A percentile compares a stretch with the other conserved stretches of the same genome.
phyloP scores from a whole-genome alignment of 2,329 filamentous ascomycete genomes.

The Corynespora cassiicola region DNA sequence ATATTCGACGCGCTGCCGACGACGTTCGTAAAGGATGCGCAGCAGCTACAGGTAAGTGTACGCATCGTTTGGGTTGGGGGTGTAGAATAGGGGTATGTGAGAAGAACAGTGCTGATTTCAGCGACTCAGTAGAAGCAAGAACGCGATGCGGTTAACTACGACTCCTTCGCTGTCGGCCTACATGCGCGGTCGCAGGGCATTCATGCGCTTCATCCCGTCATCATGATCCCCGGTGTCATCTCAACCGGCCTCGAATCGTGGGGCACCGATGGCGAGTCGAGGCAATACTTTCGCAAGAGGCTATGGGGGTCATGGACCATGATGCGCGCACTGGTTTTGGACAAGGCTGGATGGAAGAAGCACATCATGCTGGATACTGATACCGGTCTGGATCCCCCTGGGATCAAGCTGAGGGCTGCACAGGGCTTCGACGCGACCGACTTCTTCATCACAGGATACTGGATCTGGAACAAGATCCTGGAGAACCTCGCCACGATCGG shows the following conservation, averaged over 20 bases:
- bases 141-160: constrained; percentile 86
- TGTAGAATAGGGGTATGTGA: neutral
- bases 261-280: constrained; percentile 85
- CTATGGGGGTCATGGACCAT: constrained; percentile 99
- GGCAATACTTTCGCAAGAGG: constrained; percentile 91
- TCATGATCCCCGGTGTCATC: constrained; percentile 98
- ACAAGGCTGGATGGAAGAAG: constrained; percentile 92
- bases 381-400: constrained; percentile 88
- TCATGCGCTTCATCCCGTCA: constrained; percentile 81
- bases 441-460: constrained; percentile 89
- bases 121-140: constrained; percentile 72
- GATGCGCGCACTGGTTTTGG: constrained; percentile 93
- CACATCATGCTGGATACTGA: constrained; percentile 96
- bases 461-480: constrained; percentile 99
- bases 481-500: constrained; percentile 96
- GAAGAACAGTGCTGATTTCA: constrained; percentile 27
- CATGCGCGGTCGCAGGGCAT: constrained; percentile 84
- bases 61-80: neutral
- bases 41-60: constrained; percentile 76
- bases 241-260: constrained; percentile 96
- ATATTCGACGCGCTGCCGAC: constrained; percentile 88
- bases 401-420: constrained; percentile 87
- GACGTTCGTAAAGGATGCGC: constrained; percentile 83
- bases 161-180: constrained; percentile 89
- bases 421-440: constrained; percentile 98